Evolutionary conservation across 2,329 filamentous ascomycete species (phyloP).

Genomic region (Pestalotiopsis sp.): DNA sequence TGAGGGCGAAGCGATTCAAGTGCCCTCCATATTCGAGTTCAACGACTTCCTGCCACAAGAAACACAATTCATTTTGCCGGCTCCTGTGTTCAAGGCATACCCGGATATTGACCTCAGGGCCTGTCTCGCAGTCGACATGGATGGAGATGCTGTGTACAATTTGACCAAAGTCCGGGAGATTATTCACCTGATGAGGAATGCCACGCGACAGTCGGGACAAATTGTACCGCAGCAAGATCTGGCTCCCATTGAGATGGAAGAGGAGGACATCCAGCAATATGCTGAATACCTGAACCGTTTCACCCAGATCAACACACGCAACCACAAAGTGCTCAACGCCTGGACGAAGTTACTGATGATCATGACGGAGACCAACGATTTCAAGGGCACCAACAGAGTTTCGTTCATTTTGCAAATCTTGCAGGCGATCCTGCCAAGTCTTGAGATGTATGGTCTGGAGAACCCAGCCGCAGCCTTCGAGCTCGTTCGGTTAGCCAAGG

Average conservation of each 20-base stretch:
- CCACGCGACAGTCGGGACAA: slow-evolving; percentile 53
- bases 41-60: slow-evolving; percentile 79
- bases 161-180: slow-evolving; percentile 74
- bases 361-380: slow-evolving; percentile 80
- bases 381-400: slow-evolving; percentile 71
- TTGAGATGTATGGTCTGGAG: slow-evolving; percentile 76
- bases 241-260: slow-evolving; percentile 58
- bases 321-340: slow-evolving; percentile 72
- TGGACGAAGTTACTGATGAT: slow-evolving; percentile 88
- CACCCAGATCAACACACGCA: slow-evolving; percentile 56
- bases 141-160: slow-evolving; percentile 65
- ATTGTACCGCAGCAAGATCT: slow-evolving; percentile 54
- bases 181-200: slow-evolving; percentile 69
- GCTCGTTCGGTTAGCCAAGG: slow-evolving; percentile 75
- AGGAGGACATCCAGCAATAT: slow-evolving; percentile 61
- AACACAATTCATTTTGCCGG: slow-evolving; percentile 50
- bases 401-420: slow-evolving; percentile 84
- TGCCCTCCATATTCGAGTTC: slow-evolving; percentile 84
- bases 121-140: slow-evolving; percentile 64
- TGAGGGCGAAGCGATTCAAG: slow-evolving; percentile 66
- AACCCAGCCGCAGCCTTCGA: slow-evolving; percentile 73
- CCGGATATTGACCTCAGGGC: slow-evolving; percentile 67
- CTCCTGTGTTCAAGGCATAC: slow-evolving; percentile 63
- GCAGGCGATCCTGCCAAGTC: slow-evolving; percentile 84
- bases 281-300: slow-evolving; percentile 67